These are phyloP conservation scores for Backusella mclennaniae DNA, from an alignment of 192 early-diverging fungal species.

Conservation along the genomic window DNA sequence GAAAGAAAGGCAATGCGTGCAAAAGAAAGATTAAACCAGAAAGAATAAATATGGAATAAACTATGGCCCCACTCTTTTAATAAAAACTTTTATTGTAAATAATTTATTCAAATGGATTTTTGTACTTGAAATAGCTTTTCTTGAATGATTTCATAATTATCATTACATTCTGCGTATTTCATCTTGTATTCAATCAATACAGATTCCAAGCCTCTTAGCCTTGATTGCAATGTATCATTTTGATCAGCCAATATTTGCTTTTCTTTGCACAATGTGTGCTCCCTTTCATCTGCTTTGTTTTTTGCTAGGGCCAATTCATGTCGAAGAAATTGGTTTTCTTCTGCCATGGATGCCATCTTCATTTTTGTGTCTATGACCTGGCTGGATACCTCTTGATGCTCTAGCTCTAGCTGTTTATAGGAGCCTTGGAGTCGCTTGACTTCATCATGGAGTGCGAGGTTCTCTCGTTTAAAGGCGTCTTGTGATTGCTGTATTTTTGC, in stretches of 20 bases:
- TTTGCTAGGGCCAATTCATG: conserved; percentile 59
- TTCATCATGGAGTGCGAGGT: conserved; percentile 58
- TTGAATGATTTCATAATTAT: conserved; percentile 62
- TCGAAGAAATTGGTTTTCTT: conserved; percentile 51
- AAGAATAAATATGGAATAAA: neutral
- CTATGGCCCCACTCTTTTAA: neutral
- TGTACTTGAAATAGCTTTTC: conserved; percentile 61
- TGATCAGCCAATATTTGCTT: conserved; percentile 42
- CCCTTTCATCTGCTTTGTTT: conserved; percentile 59
- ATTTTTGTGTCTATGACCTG: conserved; percentile 59
- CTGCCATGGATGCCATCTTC: conserved; percentile 49
- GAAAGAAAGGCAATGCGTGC: neutral
- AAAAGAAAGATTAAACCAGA: neutral
- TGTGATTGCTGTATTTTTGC: conserved; percentile 63
- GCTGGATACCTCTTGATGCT: conserved; percentile 74
- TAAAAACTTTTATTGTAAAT: neutral
- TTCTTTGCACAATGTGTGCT: conserved; percentile 30
- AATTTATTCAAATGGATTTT: neutral
- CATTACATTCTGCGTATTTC: conserved; percentile 76
- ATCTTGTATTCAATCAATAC: conserved; percentile 66
- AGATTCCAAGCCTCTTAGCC: conserved; percentile 56
- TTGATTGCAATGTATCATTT: conserved; percentile 60
- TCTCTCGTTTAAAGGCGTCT: conserved; percentile 62
- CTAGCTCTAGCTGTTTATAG: conserved; percentile 65
- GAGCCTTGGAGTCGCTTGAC: conserved; percentile 59